A percentile compares a stretch with the other conserved stretches of the same genome.
phyloP scores from a whole-genome alignment of 805 yeast genomes.

The Yarrowia osloensis region DNA sequence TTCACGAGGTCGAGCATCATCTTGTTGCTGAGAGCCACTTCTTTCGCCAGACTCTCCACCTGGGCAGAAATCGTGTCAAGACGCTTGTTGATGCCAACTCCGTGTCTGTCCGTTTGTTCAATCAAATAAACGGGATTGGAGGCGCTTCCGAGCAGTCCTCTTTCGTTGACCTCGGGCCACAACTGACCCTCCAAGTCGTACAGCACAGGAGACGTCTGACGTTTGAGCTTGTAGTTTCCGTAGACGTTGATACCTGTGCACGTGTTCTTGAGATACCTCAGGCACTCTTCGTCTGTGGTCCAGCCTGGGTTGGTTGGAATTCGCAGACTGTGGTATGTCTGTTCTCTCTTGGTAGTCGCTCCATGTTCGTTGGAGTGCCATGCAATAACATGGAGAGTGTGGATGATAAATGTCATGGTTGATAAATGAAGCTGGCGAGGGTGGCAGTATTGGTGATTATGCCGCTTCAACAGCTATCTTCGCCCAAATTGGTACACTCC shows the following conservation, averaged over 20 bases:
- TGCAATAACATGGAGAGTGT: slow-evolving; percentile 4
- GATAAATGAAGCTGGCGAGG: no score
- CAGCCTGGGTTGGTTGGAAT: not conserved
- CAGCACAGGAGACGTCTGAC: not conserved
- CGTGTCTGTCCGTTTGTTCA: not conserved
- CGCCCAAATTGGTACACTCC: no score
- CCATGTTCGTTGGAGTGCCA: slow-evolving; percentile 11
- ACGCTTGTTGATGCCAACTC: not conserved
- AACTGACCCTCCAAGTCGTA: slow-evolving; percentile 3
- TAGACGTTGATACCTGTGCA: not conserved
- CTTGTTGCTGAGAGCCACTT: slow-evolving; percentile 1
- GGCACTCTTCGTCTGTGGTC: not conserved
- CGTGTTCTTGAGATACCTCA: not conserved
- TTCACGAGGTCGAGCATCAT: not conserved
- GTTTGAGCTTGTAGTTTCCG: not conserved
- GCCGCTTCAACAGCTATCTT: no score
- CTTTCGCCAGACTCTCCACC: not conserved
- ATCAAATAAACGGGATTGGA: not conserved
- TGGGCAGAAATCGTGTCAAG: slow-evolving; percentile 1
- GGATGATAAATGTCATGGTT: not conserved
- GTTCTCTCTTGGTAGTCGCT: slow-evolving; percentile 3
- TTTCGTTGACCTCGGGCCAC: not conserved
- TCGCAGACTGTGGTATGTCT: not conserved
- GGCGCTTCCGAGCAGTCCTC: not conserved
- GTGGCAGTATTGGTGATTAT: no score